Percentiles rank a stretch among this genome's conserved stretches.
Conservation (phyloP, 805 yeast species). For the Starmerella sp. region DNA sequence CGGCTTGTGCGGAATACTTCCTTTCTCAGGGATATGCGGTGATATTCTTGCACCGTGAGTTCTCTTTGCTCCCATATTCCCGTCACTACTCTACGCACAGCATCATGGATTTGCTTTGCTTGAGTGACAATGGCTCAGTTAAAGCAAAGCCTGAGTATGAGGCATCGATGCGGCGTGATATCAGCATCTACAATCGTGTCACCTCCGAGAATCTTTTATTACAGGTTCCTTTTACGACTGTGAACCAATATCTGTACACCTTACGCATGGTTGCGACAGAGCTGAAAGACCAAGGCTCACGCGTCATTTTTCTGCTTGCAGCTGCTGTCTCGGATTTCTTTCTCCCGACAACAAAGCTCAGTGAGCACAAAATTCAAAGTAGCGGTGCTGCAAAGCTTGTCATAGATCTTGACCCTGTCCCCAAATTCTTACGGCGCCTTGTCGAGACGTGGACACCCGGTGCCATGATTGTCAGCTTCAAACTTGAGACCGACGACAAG, state of each 20-base stretch:
- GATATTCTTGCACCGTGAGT: constrained; percentile 83
- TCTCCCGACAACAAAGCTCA: constrained; percentile 71
- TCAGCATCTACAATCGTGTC: constrained; percentile 39
- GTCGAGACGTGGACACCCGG: constrained; percentile 92
- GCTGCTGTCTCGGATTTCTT: constrained; percentile 98
- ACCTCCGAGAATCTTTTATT: constrained; percentile 44
- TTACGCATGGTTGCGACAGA: constrained; percentile 53
- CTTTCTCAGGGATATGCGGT: constrained; percentile 82
- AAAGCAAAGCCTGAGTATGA: constrained; percentile 52
- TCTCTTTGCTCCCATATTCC: constrained; percentile 84
- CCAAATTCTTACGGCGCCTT: constrained; percentile 76
- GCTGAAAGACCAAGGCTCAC: constrained; percentile 37
- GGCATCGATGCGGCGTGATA: constrained; percentile 47
- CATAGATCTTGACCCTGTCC: constrained; percentile 88
- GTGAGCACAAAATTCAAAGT: constrained; percentile 92
- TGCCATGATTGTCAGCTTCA: constrained; percentile 89
- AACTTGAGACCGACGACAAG: constrained; percentile 73
- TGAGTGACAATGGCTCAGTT: constrained; percentile 37
- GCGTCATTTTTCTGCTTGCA: constrained; percentile 75
- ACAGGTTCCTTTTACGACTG: constrained; percentile 82
- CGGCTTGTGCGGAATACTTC: constrained; percentile 87
- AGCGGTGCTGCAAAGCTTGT: constrained; percentile 54
- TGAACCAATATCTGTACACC: constrained; percentile 84
- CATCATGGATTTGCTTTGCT: constrained; percentile 70
- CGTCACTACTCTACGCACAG: constrained; percentile 75